Percentiles rank a stretch among this genome's conserved stretches.
phyloP scores from a whole-genome alignment of 2,329 filamentous ascomycete genomes.

The Aspergillus neoniger region DNA sequence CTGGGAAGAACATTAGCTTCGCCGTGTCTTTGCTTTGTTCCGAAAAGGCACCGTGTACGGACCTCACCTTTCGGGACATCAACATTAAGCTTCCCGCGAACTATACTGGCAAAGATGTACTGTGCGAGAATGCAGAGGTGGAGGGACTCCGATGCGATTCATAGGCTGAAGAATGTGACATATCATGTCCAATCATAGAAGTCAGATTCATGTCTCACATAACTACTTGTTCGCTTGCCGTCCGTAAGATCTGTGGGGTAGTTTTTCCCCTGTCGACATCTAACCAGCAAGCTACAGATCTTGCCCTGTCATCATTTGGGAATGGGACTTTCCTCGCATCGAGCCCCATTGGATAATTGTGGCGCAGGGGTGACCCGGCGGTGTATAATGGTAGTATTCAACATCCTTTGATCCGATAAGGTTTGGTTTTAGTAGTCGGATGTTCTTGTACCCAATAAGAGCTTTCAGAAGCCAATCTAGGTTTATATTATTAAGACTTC shows the following conservation, averaged over 20 bases:
- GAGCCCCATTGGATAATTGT: not conserved
- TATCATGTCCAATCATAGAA: not conserved
- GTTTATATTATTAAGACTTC: not conserved
- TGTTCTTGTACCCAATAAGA: not conserved
- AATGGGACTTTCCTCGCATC: not conserved
- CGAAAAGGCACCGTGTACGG: not conserved
- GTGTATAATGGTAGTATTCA: not conserved
- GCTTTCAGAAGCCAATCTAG: not conserved
- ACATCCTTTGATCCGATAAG: not conserved
- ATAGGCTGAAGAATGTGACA: not conserved
- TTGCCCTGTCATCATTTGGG: not conserved
- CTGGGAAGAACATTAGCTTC: not conserved
- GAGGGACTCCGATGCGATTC: not conserved
- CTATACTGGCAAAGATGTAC: not conserved
- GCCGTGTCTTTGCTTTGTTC: not conserved
- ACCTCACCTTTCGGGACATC: not conserved
- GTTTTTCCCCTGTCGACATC: not conserved
- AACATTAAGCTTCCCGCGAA: not conserved
- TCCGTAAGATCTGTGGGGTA: no score
- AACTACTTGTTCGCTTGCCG: not conserved
- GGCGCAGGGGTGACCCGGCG: not conserved
- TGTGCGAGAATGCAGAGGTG: not conserved
- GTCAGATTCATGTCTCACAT: not conserved
- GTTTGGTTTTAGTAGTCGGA: not conserved
- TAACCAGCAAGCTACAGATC: not conserved